Evolutionary conservation across 2,329 filamentous ascomycete species (phyloP).

Genomic region (Apiospora pterosperma): DNA sequence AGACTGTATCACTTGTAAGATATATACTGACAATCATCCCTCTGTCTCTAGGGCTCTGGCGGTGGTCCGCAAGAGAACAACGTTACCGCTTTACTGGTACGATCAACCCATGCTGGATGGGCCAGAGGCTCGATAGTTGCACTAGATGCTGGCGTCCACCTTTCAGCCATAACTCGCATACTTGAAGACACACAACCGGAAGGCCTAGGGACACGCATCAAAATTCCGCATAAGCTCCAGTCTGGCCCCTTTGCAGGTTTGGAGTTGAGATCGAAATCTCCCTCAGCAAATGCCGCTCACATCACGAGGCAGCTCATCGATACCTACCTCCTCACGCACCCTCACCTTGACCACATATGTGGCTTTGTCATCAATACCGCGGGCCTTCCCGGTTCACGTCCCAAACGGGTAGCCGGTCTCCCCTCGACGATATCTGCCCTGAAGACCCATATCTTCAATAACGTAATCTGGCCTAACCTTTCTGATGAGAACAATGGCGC

Average conservation of each 20-base stretch:
- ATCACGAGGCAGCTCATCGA: slow-evolving; percentile 78
- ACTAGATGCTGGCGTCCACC: slow-evolving; percentile 90
- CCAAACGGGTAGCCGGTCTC: slow-evolving; percentile 82
- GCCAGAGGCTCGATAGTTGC: slow-evolving; percentile 77
- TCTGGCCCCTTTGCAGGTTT: slow-evolving; percentile 79
- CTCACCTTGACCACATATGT: slow-evolving; percentile 92
- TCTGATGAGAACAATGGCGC: slow-evolving; percentile 95
- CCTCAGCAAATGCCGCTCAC: slow-evolving; percentile 76
- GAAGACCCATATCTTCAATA: slow-evolving; percentile 95
- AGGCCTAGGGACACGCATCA: slow-evolving; percentile 30
- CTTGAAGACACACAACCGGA: slow-evolving; percentile 54
- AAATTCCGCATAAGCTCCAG: slow-evolving; percentile 53
- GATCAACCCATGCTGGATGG: slow-evolving; percentile 78
- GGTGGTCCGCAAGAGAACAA: slow-evolving; percentile 90
- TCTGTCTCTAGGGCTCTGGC: slow-evolving; percentile 66
- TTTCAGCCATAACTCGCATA: slow-evolving; percentile 79
- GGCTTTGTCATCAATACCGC: slow-evolving; percentile 94
- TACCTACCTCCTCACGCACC: slow-evolving; percentile 89
- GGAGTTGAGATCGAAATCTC: slow-evolving; percentile 61
- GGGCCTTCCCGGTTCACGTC: slow-evolving; percentile 72
- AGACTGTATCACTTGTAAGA: neutral
- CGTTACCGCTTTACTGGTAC: slow-evolving; percentile 84
- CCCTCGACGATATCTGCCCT: slow-evolving; percentile 88
- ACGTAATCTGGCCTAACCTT: slow-evolving; percentile 95
- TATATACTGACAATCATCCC: neutral